Conservation (phyloP, 495 filamentous ascomycete genomes). For the Chlorociboria aeruginascens region DNA sequence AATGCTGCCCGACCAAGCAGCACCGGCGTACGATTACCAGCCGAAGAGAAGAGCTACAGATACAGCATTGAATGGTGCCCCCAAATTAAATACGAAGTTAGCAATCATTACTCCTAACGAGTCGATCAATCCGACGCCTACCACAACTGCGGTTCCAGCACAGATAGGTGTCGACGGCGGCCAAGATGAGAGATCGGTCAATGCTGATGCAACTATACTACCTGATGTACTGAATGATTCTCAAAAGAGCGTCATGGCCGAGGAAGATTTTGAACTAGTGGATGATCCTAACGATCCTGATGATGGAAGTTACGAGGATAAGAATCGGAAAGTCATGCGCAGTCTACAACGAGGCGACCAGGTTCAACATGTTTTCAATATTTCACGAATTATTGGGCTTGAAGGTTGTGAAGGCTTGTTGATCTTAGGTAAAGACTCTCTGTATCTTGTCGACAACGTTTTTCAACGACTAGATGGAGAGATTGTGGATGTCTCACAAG, state of each 20-base stretch:
- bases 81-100: constrained; percentile 33
- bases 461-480: constrained; percentile 92
- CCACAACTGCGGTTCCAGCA: neutral
- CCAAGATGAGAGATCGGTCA: constrained; percentile 7
- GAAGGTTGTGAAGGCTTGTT: constrained; percentile 87
- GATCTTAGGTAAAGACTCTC: constrained; percentile 80
- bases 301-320: constrained; percentile 85
- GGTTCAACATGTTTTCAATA: constrained; percentile 90
- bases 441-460: constrained; percentile 91
- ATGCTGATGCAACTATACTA: neutral
- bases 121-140: neutral
- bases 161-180: constrained; percentile 6
- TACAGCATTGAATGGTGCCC: constrained; percentile 10
- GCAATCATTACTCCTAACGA: constrained; percentile 1
- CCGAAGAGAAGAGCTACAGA: constrained; percentile 58
- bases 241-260: constrained; percentile 36
- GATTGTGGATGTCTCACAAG: constrained; percentile 91
- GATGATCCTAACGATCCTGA: constrained; percentile 66
- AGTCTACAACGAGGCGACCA: constrained; percentile 83
- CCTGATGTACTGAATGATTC: constrained; percentile 10
- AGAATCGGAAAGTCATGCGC: constrained; percentile 93
- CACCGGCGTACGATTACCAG: constrained; percentile 58
- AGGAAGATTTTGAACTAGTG: constrained; percentile 91
- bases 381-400: constrained; percentile 84
- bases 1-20: constrained; percentile 56